Evolutionary conservation across 495 filamentous ascomycete genomes (phyloP).

Genomic region (Beverwykella pulmonaria): DNA sequence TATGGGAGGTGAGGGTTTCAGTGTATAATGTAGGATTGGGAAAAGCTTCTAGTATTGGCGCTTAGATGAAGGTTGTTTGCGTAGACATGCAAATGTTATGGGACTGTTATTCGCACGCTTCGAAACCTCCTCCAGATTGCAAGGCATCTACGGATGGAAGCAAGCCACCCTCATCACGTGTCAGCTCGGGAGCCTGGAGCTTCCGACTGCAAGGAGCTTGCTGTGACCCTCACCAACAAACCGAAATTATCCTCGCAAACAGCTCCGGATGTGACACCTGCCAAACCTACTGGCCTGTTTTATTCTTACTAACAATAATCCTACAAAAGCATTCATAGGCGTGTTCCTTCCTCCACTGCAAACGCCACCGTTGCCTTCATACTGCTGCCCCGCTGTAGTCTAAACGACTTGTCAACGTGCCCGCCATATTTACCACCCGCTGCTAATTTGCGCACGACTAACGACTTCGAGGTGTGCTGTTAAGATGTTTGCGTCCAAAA

Average conservation of each 20-base stretch:
- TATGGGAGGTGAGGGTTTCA: not conserved
- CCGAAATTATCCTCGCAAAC: not conserved
- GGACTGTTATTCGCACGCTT: not conserved
- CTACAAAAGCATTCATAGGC: not conserved
- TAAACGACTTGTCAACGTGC: not conserved
- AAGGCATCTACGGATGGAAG: not conserved
- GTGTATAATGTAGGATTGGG: conserved; percentile 6
- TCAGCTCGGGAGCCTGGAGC: not conserved
- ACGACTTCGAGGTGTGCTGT: not conserved
- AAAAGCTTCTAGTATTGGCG: conserved; percentile 8
- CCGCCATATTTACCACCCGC: not conserved
- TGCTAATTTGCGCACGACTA: not conserved
- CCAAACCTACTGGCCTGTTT: not conserved
- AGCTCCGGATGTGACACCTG: not conserved
- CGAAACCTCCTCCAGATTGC: not conserved
- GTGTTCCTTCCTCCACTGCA: not conserved
- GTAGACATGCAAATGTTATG: not conserved
- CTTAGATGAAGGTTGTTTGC: not conserved
- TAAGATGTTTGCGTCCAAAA: conserved; percentile 41
- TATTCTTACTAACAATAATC: not conserved
- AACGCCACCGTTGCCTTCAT: not conserved
- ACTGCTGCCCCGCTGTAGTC: not conserved
- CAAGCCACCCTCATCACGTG: not conserved
- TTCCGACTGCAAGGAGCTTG: not conserved
- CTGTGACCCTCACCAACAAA: not conserved